Percentiles rank a stretch among this genome's conserved stretches.
phyloP scores from a whole-genome alignment of 345 rosid species.

The Populus nigra region DNA sequence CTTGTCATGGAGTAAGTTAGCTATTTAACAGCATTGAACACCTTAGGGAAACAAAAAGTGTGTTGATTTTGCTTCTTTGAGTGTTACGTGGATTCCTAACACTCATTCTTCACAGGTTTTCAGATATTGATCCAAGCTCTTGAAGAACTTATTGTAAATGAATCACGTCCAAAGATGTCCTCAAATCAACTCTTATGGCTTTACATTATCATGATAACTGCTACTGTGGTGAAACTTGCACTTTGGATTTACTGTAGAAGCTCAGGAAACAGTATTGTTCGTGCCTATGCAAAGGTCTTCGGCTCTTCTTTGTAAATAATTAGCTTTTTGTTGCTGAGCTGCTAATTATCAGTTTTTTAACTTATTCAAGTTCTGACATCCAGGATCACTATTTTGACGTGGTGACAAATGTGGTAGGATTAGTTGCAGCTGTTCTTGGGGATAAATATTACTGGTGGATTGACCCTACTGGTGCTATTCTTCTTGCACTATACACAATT shows the following conservation, averaged over 20 bases:
- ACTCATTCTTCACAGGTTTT: slow-evolving; percentile 48
- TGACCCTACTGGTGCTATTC: slow-evolving; percentile 80
- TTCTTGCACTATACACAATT: slow-evolving; percentile 85
- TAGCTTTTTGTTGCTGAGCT: neutral
- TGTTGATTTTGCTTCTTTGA: neutral
- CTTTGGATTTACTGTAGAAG: slow-evolving; percentile 87
- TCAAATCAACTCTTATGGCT: slow-evolving; percentile 57
- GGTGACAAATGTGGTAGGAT: slow-evolving; percentile 77
- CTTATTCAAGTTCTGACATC: neutral
- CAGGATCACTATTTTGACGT: slow-evolving; percentile 97
- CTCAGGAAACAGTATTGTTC: slow-evolving; percentile 74
- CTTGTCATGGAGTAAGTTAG: neutral
- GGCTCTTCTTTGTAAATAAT: neutral
- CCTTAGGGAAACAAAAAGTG: neutral
- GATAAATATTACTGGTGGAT: slow-evolving; percentile 83
- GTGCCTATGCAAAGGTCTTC: slow-evolving; percentile 84
- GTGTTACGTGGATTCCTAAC: neutral
- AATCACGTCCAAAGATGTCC: slow-evolving; percentile 49
- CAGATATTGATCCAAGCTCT: slow-evolving; percentile 74
- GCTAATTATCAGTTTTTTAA: neutral
- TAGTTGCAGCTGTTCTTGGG: slow-evolving; percentile 78
- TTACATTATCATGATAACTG: slow-evolving; percentile 74
- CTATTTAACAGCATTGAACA: neutral
- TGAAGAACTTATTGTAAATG: slow-evolving; percentile 49
- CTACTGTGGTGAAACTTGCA: slow-evolving; percentile 64